Evolutionary conservation across 257 asterid species (phyloP).

Genomic region (Ehretia macrophylla): DNA sequence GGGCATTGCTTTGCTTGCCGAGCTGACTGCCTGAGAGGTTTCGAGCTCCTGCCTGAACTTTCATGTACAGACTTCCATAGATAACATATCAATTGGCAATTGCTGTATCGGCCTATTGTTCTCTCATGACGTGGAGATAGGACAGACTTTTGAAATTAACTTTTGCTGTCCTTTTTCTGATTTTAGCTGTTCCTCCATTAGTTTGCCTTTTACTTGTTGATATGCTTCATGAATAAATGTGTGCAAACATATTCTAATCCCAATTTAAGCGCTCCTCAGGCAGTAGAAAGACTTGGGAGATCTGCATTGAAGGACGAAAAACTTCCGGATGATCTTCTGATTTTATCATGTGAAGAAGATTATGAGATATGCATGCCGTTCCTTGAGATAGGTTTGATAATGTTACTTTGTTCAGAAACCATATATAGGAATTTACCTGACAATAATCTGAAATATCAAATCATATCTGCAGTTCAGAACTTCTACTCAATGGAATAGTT

Average conservation of each 20-base stretch:
- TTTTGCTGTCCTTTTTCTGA: no score
- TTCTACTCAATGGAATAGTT: slow-evolving; percentile 88
- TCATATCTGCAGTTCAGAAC: slow-evolving; percentile 71
- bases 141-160: no score
- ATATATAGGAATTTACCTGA: not conserved
- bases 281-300: slow-evolving; percentile 87
- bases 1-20: no score
- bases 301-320: slow-evolving; percentile 48
- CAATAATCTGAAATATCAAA: slow-evolving; percentile 2
- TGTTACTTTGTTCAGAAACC: not conserved
- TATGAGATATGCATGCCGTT: slow-evolving; percentile 71
- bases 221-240: no score
- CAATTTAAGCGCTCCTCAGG: slow-evolving; percentile 39
- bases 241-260: not conserved
- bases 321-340: slow-evolving; percentile 62
- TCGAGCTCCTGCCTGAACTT: no score
- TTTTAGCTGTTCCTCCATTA: no score
- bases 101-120: no score
- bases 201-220: no score
- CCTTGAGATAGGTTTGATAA: slow-evolving; percentile 73
- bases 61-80: no score
- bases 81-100: no score
- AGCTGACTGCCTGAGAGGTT: no score
- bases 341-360: slow-evolving; percentile 94
- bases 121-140: no score